Evolutionary conservation across 192 early-diverging fungal genomes (phyloP), one percentile per base, ranked within the genome.

Genomic region (Umbelopsis sp.): DNA sequence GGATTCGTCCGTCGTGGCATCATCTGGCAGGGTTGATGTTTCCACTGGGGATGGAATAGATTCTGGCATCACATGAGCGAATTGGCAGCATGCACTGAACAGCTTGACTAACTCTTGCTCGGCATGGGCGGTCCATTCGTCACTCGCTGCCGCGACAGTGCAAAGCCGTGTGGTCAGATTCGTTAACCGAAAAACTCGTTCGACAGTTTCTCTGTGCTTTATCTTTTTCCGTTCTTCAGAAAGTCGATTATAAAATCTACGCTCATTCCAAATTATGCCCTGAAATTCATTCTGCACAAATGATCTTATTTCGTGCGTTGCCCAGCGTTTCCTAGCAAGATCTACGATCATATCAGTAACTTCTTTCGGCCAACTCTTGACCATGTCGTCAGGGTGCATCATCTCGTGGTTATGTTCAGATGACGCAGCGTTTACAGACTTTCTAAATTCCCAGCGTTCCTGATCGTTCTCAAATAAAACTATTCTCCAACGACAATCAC

Each of bases 401-500:
- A 87, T 64, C 8, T 82, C 78, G 53, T 87, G 86, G 71, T 87
- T 87, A 37, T 87, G 86, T 68, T 78, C 76, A 72, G 76, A 81
- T 16, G 82, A 80, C 25, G 80, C 78, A 37, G 86, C 78, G 70
- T 86, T 87, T 67, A 81, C 76, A 23, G 86, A 84, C 76, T 87
- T 85, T 30, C 84, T 71, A 64, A 87, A 87, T 58, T 84, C 79
- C 86, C 86, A 87, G 13, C 37, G 52, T 45, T 72, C 66, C 48
- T 80, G 74, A 20, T 80, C 79, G 72, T 85, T 84, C 73, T 86
- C 80, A 71, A 81, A 85, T 18, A 87, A 65, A 3, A 85, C 83
- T 20, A 87, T 80, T 41, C 86, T 77, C 86, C 86, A 87, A 66
- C 83, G 81, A 70, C 86, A 87, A 67, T 85, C 86, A 61, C 86